A percentile compares a stretch with the other conserved stretches of the same genome.
Evolutionary conservation across 805 yeast species (phyloP).

Genomic region (Kodamaea restingae): DNA sequence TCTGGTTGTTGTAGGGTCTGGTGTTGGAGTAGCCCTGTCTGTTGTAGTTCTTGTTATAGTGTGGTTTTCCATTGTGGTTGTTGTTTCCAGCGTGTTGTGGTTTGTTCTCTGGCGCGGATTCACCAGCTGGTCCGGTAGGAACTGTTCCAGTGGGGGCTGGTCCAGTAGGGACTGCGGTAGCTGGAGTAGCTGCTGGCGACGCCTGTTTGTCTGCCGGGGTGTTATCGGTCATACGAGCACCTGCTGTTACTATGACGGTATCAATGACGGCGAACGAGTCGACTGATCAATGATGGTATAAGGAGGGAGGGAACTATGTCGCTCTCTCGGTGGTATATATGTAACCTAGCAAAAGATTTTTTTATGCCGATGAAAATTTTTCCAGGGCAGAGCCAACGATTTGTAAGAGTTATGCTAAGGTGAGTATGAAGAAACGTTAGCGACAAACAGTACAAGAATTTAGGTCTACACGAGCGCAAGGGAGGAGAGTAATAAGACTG

Average conservation of each 20-base stretch:
- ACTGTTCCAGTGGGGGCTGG: too few species aligned
- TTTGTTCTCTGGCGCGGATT: conserved; percentile 7
- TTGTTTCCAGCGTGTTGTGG: conserved; percentile 7
- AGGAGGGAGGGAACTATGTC: conserved; percentile 7
- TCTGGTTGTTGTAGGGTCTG: conserved; percentile 6
- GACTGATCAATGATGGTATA: conserved; percentile 8
- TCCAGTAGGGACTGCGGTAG: conserved; percentile 8
- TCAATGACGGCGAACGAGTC: conserved; percentile 8
- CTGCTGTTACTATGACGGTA: conserved; percentile 1
- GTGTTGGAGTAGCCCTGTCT: conserved; percentile 7
- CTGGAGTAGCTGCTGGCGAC: conserved; percentile 2
- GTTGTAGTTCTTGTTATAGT: conserved; percentile 18
- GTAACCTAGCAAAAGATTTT: conserved; percentile 4
- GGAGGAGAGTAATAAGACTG: too few species aligned
- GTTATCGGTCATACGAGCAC: conserved; percentile 7
- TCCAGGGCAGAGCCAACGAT: not conserved
- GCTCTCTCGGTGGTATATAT: conserved; percentile 7
- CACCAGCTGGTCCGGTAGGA: conserved; percentile 8
- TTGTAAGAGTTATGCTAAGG: too few species aligned
- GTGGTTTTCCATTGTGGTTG: conserved; percentile 10
- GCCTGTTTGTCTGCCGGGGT: conserved; percentile 1
- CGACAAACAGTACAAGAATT: too few species aligned
- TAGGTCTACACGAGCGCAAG: too few species aligned
- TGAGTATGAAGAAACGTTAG: too few species aligned
- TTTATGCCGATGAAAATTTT: conserved; percentile 5